Conservation (phyloP, 139 green algal genomes). For the Ulvella scutata region DNA sequence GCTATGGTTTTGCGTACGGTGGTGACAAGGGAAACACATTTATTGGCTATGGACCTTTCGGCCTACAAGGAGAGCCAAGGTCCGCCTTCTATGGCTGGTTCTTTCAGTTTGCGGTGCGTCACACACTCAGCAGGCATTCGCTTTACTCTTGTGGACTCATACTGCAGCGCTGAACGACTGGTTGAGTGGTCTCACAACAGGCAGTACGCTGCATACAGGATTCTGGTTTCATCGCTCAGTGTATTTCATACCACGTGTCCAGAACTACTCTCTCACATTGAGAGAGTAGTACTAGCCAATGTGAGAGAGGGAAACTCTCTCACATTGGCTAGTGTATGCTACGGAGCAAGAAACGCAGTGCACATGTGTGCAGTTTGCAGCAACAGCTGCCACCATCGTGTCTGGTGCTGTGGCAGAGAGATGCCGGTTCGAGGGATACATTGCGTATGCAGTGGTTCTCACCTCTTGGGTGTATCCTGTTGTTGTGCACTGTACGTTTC, state of each 20-base stretch:
- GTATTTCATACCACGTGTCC: too few species aligned
- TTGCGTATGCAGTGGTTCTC: conserved; percentile 36
- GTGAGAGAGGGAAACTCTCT: too few species aligned
- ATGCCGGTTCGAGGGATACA: conserved; percentile 26
- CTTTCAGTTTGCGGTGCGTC: conserved; percentile 11
- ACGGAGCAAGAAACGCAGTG: too few species aligned
- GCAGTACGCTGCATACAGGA: too few species aligned
- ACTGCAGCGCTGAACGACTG: too few species aligned
- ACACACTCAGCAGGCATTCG: too few species aligned
- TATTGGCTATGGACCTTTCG: not conserved
- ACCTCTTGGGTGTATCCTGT: conserved; percentile 35
- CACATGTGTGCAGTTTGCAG: conserved; percentile 26
- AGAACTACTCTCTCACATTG: too few species aligned
- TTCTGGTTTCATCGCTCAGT: too few species aligned
- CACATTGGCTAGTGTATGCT: too few species aligned
- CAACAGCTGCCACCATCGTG: conserved; percentile 40
- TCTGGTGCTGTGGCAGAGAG: conserved; percentile 34
- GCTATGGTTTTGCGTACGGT: conserved; percentile 32
- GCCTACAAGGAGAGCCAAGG: not conserved
- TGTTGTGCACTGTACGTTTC: conserved; percentile 19
- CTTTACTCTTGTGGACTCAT: too few species aligned
- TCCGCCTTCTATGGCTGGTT: not conserved
- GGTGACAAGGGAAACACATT: conserved; percentile 5
- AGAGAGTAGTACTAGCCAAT: too few species aligned
- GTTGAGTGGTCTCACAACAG: too few species aligned